Percentiles rank a stretch among this genome's conserved stretches.
Evolutionary conservation across 2,329 filamentous ascomycete genomes (phyloP).

Genomic region (Colletotrichum sp.): DNA sequence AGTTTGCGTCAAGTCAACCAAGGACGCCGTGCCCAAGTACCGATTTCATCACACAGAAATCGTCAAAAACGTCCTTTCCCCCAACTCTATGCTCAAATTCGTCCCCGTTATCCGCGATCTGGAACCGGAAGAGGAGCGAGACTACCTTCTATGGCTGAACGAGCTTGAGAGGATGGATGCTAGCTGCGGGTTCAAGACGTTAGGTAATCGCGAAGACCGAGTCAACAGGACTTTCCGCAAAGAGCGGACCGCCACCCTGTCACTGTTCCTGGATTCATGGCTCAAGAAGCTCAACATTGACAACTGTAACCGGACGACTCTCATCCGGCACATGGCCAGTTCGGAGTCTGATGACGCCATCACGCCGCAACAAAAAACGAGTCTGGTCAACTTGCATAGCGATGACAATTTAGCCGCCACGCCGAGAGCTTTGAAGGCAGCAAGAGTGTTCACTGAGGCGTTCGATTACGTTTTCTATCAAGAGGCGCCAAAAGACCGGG

Average conservation of each 20-base stretch:
- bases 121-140: slow-evolving; percentile 58
- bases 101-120: slow-evolving; percentile 64
- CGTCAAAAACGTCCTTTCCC: slow-evolving; percentile 61
- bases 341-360: slow-evolving; percentile 51
- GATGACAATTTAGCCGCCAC: slow-evolving; percentile 40
- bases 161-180: slow-evolving; percentile 62
- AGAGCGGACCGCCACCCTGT: slow-evolving; percentile 55
- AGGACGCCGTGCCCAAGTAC: slow-evolving; percentile 60
- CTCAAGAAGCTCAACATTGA: slow-evolving; percentile 53
- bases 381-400: slow-evolving; percentile 52
- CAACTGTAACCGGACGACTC: slow-evolving; percentile 54
- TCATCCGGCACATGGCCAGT: slow-evolving; percentile 58
- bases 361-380: slow-evolving; percentile 59
- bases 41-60: slow-evolving; percentile 65
- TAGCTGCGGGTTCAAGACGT: slow-evolving; percentile 60
- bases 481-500: slow-evolving; percentile 30
- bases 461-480: slow-evolving; percentile 61
- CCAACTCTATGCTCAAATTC: slow-evolving; percentile 64
- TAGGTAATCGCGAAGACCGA: slow-evolving; percentile 54
- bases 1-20: slow-evolving; percentile 52
- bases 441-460: slow-evolving; percentile 57
- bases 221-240: slow-evolving; percentile 51
- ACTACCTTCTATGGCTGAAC: slow-evolving; percentile 61
- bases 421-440: slow-evolving; percentile 42
- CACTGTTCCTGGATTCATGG: slow-evolving; percentile 60